Conservation (phyloP, 2,329 filamentous ascomycete species). For the Phoma sp. region DNA sequence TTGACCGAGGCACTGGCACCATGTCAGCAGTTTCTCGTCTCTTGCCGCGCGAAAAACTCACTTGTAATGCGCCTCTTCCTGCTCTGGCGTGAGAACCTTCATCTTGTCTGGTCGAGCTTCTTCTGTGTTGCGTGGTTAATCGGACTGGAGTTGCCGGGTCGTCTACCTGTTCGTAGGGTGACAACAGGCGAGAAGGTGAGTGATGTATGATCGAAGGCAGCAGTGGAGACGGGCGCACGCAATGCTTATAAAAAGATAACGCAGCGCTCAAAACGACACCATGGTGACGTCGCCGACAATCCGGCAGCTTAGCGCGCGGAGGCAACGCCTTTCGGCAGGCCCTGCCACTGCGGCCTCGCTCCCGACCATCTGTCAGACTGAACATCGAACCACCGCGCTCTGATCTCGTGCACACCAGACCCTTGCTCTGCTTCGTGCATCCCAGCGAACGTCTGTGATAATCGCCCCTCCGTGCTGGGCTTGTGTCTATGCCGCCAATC, state of each 20-base stretch:
- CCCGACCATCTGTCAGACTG: constrained; percentile 2
- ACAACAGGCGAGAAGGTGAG: not conserved
- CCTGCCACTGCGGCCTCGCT: constrained; percentile 25
- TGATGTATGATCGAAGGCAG: constrained; percentile 1
- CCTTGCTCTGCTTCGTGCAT: constrained; percentile 1
- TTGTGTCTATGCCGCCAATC: not conserved
- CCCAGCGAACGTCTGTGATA: constrained; percentile 2
- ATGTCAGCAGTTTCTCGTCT: constrained; percentile 18
- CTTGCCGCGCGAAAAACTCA: constrained; percentile 41
- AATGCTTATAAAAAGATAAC: constrained; percentile 38
- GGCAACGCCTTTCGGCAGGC: constrained; percentile 36
- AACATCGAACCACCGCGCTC: constrained; percentile 28
- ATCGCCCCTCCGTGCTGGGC: not conserved
- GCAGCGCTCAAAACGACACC: constrained; percentile 31
- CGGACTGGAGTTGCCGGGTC: not conserved
- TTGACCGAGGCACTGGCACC: constrained; percentile 69
- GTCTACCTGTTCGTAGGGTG: not conserved
- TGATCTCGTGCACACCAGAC: constrained; percentile 19
- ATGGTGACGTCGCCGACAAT: constrained; percentile 49
- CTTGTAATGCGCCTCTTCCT: constrained; percentile 86
- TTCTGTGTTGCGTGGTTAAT: not conserved
- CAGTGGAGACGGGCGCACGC: constrained; percentile 21
- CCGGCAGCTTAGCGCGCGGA: constrained; percentile 28
- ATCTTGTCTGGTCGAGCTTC: constrained; percentile 57
- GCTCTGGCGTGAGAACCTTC: constrained; percentile 96